Base-by-base conservation (phyloP, 805 yeast genomes). In the Soucietia sequanensis region DNA sequence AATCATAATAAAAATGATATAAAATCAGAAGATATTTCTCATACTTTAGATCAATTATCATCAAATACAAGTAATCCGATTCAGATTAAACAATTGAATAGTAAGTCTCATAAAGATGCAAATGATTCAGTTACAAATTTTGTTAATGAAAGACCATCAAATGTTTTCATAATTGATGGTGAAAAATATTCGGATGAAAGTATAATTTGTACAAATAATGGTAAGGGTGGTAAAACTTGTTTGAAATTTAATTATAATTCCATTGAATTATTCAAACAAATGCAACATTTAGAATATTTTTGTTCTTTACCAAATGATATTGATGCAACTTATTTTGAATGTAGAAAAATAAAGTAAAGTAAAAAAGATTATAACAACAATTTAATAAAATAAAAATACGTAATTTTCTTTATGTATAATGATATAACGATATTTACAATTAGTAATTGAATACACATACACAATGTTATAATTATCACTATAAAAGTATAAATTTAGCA, bases 291-390 rank as follows among this genome's bases (percentile, higher is more conserved):
- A 49, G 74, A 70, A 27, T 73, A 69, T 48, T 72, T 71, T 44
- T 73, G 78, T 44, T 69, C 76, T 1, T 59, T 72, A 25, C 75
- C 78, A 4, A 65, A 69, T 27, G 72, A 72, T 24, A 57, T 72
- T 17, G 63, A 62, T 36, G 74, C 75, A 23, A 72, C 77, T 1
- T 72, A 73, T 42, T 72, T 73, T 44, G 78, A 73, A 44, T 73
- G 78, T 55, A 56, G 77, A 41, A 69, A 68, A 42, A 70, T 60
- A 19, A 24, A 21, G 23, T 21, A 21, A 21, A 11, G 11, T 21
- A 21, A n/a, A n/a, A n/a, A n/a, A 21, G 7, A 21, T 8, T 21
- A 21, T 21, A 21, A 21, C 11, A n/a, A n/a, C n/a, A n/a, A n/a
- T n/a, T n/a, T n/a, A n/a, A 21, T 21, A 21, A 7, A 8, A 21